Percentiles rank a stretch among this genome's conserved stretches.
These are phyloP conservation scores for Brassica napus DNA, from an alignment of 345 rosid genomes.

Conservation along the genomic window Da-Ae NC_063438.1:24297001-24297500, in stretches of 20 bases:
- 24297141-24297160: conserved; percentile 86
- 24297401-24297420: conserved; percentile 59
- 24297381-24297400: conserved; percentile 69
- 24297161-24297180: conserved; percentile 96
- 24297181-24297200: conserved; percentile 99
- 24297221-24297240: conserved; percentile 84
- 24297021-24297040: background rate
- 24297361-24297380: conserved; percentile 76
- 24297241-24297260: conserved; percentile 17
- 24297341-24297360: conserved; percentile 90
- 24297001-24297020: background rate
- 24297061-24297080: conserved; percentile 25
- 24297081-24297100: conserved; percentile 21
- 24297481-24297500: conserved; percentile 94
- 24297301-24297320: conserved; percentile 21
- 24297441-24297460: conserved; percentile 58
- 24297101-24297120: conserved; percentile 25
- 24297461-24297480: conserved; percentile 81
- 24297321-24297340: conserved; percentile 62
- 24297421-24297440: conserved; percentile 47
- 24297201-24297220: conserved; percentile 87
- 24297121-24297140: conserved; percentile 61
- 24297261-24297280: conserved; percentile 17
- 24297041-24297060: conserved; percentile 13
- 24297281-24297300: background rate